phyloP scores from a whole-genome alignment of 208 protist genomes.

The Acanthamoeba royreba region DNA sequence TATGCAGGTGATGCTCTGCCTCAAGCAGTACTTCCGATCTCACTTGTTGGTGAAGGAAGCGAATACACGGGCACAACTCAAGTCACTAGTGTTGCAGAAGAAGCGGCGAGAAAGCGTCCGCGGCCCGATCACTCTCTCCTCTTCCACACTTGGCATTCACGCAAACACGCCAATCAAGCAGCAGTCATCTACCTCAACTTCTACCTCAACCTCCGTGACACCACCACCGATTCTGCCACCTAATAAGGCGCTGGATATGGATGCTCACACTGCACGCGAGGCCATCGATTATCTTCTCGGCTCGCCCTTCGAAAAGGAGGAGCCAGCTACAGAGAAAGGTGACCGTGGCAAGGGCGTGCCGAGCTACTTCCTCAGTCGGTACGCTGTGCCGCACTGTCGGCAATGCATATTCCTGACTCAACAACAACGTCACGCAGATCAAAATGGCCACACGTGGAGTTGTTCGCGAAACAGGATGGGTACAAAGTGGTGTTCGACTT shows the following conservation, averaged over 20 bases:
- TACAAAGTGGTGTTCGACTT: background rate
- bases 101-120: background rate
- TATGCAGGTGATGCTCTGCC: background rate
- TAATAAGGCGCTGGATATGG: slow-evolving; percentile 34
- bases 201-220: background rate
- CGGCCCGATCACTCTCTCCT: background rate
- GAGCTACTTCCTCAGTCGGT: background rate
- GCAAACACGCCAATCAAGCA: background rate
- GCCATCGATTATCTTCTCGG: slow-evolving; percentile 41
- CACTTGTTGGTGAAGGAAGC: slow-evolving; percentile 42
- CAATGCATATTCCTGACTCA: too few species aligned
- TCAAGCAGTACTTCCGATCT: slow-evolving; percentile 56
- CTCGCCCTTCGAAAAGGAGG: background rate
- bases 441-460: slow-evolving; percentile 26
- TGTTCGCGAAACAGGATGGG: background rate
- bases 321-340: background rate
- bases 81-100: background rate
- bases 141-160: background rate
- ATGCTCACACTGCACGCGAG: background rate
- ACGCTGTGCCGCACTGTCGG: background rate
- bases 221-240: too few species aligned
- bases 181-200: background rate
- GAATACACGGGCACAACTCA: background rate
- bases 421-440: background rate
- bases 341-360: background rate